Base-by-base conservation (phyloP, 148 eudicot genomes). In the Camellia lanceoleosa region DNA sequence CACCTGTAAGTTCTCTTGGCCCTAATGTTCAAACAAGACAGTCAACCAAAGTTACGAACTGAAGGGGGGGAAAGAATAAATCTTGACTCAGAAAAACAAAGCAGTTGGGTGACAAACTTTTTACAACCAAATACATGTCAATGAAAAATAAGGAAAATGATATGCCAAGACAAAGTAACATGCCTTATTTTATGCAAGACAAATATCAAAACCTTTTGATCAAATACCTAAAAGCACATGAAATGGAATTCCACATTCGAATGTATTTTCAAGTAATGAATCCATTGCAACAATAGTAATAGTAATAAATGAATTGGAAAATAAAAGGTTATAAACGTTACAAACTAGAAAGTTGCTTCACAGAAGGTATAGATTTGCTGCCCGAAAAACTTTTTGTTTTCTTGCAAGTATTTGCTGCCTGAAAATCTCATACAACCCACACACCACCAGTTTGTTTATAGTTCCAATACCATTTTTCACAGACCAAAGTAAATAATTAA, bases 1-100 rank as follows among this genome's bases (percentile, higher is more conserved):
- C 98, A 83, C 99, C 99, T 2, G 98, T 94, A 79, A 92, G 94
- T 85, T 96, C 99, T 79, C 94, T 91, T 41, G 98, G 98, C 76
- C 99, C 99, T 96, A 82, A 75, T 51, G 79, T 74, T 76, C 46
- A 81, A 6, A 83, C 43, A 62, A 80, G 64, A 72, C n/a, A 76
- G 62, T 46, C 68, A 72, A 63, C 64, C 20, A 38, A 55, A 7
- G 14, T 20, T 23, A 72, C 30, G 75, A 41, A 54, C 56, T 23
- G 75, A 19, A 2, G 2, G 1, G 11, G 38, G n/a, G 2, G 6
- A 23, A 5, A 49, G 30, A 44, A 47, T 19, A 47, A 71, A 71
- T 49, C 11, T 14, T 47, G 55, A n/a, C 30, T 19, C 56, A 49
- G 20, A 19, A 71, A 11, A 71, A 19, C 58, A 70, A 70, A 70